Base-by-base conservation (phyloP, 371 early-diverging fungal species). In the Basidiobolus meristosporus region DNA sequence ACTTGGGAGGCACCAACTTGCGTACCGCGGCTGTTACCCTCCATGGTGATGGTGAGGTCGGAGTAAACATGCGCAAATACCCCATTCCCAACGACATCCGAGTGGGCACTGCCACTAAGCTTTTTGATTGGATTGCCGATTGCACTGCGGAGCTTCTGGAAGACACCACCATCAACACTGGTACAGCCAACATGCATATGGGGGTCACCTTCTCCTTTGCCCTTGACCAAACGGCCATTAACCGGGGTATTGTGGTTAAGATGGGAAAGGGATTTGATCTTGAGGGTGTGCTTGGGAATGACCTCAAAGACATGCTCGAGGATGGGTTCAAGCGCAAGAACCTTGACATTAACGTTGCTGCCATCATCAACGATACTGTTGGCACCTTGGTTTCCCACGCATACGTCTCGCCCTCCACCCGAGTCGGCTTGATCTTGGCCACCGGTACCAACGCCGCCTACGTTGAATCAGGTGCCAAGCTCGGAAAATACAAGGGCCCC, bases 391-490 rank as follows among this genome's bases (percentile, higher is more conserved):
- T 90, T 36, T 77, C 90, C 17, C 80, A 90, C 43, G 86, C 86
- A 3, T 91, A 88, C 62, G 62, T 63, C 43, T 68, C 77, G 40
- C 82, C 86, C 16, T 72, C 75, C 32, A 90, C 90, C 15, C 66
- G 72, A 47, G 56, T 90, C 33, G 89, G 89, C 19, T 82, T 89
- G 34, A 85, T 96, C 42, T 73, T 90, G 26, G 93, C 91, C 44
- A 83, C 91, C 4, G 97, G 97, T 21, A 85, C 91, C 35, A 96
- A 96, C 49, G 89, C 89, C 21, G 83, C 88, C 14, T 90, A 86
- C 56, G 77, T 80, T 43, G 86, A 85, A 53, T 51, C 64, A 26
- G 59, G 79, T 16, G 54, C 60, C 14, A 59, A 65, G 43, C 75
- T 92, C 45, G 59, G 57, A 46, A 91, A 90, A 57, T 62, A 60